phyloP scores from a whole-genome alignment of 345 rosid genomes.

The Mercurialis annua region DNA sequence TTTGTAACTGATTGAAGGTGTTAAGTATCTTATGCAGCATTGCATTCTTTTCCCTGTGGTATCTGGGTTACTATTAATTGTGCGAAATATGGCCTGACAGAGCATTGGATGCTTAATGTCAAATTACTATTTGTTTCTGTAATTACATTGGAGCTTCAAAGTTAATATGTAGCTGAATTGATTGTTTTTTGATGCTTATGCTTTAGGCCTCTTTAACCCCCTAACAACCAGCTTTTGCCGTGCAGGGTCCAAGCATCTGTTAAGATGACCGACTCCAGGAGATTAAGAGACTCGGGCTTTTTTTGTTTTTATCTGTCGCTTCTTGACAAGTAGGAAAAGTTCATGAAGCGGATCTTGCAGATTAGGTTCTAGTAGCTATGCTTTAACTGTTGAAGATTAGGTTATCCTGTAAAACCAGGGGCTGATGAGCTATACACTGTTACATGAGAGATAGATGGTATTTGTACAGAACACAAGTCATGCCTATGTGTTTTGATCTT shows the following conservation, averaged over 20 bases:
- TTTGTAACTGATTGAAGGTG: background rate
- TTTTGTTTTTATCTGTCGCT: background rate
- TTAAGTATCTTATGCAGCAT: background rate
- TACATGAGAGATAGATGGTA: background rate
- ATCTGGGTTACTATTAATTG: background rate
- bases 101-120: background rate
- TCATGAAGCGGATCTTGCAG: background rate
- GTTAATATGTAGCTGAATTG: background rate
- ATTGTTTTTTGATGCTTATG: background rate
- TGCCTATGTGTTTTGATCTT: background rate
- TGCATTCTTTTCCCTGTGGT: background rate
- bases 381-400: background rate
- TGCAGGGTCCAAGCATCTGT: constrained; percentile 15
- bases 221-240: background rate
- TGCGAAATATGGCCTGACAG: background rate
- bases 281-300: background rate
- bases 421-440: background rate
- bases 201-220: background rate
- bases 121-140: background rate
- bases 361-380: background rate
- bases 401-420: constrained; percentile 1
- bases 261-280: background rate
- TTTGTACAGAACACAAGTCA: background rate
- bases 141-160: too few species aligned
- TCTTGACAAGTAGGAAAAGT: background rate